Evolutionary conservation across 345 rosid genomes (phyloP), one percentile per base, ranked within the genome.

Genomic region (Populus simonii): DNA sequence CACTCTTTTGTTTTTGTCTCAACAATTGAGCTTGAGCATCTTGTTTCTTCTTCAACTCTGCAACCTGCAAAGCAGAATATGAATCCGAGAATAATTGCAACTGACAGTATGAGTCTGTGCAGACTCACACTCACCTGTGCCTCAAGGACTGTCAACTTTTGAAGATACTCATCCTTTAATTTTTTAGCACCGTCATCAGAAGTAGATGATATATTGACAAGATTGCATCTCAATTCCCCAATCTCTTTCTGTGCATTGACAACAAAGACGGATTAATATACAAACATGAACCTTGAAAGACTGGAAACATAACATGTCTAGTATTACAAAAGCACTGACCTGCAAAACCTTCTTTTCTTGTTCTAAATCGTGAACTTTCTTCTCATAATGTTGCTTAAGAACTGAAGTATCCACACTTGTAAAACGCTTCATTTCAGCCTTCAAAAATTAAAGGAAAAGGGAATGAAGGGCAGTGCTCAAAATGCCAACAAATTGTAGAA

Each of bases 401-500:
- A 91, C 91, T 74, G 97, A 93, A 77, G 94, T 89, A 71, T 94
- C 98, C 78, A 68, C 86, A 86, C 79, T 83, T 49, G 91, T 25
- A 76, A 88, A 89, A 25, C 83, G 87, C 86, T 92, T 93, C 99
- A 96, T 96, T 87, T 93, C 99, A 86, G 97, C 99, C 99, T 96
- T 84, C 78, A 86, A 71, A 70, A 78, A 70, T 39, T 22, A 71
- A 76, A 81, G 80, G 66, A 55, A 68, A 9, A 51, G 20, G 41
- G 29, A 31, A 62, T 27, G 68, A 12, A 62, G 47, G 20, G 45
- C 13, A 18, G 20, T 39, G 35, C 59, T 25, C 74, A 72, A 71
- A 70, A 69, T 36, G 71, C 33, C 68, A 66, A 36, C 1, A 45
- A 11, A 75, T 53, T 25, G 41, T 16, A 36, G 20, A 53, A 65